phyloP scores from a whole-genome alignment of 2,329 filamentous ascomycete genomes.

The Albophoma yamanashiensis region DNA sequence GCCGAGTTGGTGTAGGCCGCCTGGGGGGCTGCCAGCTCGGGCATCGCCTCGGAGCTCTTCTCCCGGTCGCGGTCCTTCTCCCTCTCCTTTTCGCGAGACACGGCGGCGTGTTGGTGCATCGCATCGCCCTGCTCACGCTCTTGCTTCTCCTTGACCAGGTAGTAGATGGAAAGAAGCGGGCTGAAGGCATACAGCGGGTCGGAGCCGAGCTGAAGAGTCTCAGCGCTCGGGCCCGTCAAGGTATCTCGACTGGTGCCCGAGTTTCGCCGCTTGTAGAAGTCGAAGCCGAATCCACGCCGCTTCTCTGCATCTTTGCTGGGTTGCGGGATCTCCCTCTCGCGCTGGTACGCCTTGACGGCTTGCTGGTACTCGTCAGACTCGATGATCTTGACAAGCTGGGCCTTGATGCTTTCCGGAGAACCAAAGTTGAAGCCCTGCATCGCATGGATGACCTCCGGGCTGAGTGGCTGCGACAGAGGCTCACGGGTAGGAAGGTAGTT shows the following conservation, averaged over 20 bases:
- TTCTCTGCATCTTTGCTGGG: constrained; percentile 62
- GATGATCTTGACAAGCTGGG: constrained; percentile 74
- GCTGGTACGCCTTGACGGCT: constrained; percentile 61
- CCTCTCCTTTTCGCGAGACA: constrained; percentile 19
- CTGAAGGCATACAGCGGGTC: constrained; percentile 92
- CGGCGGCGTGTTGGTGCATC: constrained; percentile 34
- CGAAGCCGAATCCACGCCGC: constrained; percentile 77
- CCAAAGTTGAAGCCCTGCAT: constrained; percentile 99
- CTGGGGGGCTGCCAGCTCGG: constrained; percentile 70
- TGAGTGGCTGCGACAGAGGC: constrained; percentile 74
- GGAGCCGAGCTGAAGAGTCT: constrained; percentile 69
- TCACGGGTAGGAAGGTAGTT: constrained; percentile 80
- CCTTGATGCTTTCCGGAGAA: constrained; percentile 68
- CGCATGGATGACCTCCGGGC: constrained; percentile 71
- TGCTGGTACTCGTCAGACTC: constrained; percentile 91
- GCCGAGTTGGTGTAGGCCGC: constrained; percentile 81
- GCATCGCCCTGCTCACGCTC: constrained; percentile 54
- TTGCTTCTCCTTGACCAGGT: constrained; percentile 89
- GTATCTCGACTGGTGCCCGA: constrained; percentile 85
- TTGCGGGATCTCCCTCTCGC: constrained; percentile 51
- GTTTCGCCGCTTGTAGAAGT: constrained; percentile 93
- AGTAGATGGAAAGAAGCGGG: constrained; percentile 87
- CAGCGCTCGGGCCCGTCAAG: constrained; percentile 69
- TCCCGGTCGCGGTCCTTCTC: constrained; percentile 17
- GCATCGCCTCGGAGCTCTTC: constrained; percentile 40